These are phyloP conservation scores for Apophysomyces variabilis DNA, from an alignment of 371 early-diverging fungal genomes.

Conservation along the genomic window DNA sequence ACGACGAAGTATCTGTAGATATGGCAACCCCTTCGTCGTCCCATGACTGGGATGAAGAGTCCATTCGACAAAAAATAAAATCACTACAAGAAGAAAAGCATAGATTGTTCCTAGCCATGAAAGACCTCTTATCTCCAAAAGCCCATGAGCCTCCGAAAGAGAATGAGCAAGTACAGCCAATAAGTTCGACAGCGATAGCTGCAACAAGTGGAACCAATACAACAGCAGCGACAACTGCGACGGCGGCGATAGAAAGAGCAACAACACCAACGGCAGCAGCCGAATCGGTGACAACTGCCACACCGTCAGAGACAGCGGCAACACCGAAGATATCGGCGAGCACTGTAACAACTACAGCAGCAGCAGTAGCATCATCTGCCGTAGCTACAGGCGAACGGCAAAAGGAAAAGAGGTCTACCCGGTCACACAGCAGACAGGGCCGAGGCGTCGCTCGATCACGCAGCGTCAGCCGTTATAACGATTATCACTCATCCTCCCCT, in stretches of 20 bases:
- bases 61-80: slow-evolving; percentile 38
- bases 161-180: not conserved
- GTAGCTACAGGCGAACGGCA: slow-evolving; percentile 6
- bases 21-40: slow-evolving; percentile 10
- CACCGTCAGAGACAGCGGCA: not conserved
- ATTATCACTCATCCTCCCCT: slow-evolving; percentile 11
- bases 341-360: slow-evolving; percentile 5
- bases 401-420: slow-evolving; percentile 5
- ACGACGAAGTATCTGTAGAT: slow-evolving; percentile 12
- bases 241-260: too few relatives aligned
- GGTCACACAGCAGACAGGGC: slow-evolving; percentile 21
- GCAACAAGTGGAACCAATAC: too few relatives aligned
- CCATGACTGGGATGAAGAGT: slow-evolving; percentile 23
- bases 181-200: too few relatives aligned
- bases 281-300: slow-evolving; percentile 1
- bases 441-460: slow-evolving; percentile 28
- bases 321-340: not conserved
- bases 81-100: slow-evolving; percentile 44
- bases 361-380: slow-evolving; percentile 9
- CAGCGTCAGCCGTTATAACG: slow-evolving; percentile 25
- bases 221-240: too few relatives aligned
- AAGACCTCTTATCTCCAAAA: slow-evolving; percentile 29
- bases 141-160: slow-evolving; percentile 4
- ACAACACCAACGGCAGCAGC: too few relatives aligned
- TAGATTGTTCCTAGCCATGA: slow-evolving; percentile 46